phyloP scores from a whole-genome alignment of 2,329 filamentous ascomycete genomes.

The Botryotinia calthae region DNA sequence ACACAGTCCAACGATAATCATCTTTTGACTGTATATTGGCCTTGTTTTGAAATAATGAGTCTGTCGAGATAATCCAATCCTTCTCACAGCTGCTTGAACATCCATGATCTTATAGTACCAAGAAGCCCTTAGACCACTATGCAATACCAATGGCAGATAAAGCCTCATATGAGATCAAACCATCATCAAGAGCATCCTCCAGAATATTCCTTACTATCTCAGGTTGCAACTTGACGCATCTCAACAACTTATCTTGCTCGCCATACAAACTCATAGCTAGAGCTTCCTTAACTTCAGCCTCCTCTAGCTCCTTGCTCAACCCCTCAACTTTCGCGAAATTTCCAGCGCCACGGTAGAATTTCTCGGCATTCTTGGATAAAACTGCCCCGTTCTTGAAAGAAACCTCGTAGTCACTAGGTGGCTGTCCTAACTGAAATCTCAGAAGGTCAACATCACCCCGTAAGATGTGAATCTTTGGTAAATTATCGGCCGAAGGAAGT shows the following conservation, averaged over 20 bases:
- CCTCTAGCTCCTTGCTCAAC: constrained; percentile 43
- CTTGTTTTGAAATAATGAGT: not conserved
- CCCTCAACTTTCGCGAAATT: constrained; percentile 41
- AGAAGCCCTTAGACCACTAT: not conserved
- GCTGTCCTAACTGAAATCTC: constrained; percentile 49
- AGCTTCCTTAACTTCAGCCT: constrained; percentile 48
- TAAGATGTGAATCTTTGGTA: constrained; percentile 52
- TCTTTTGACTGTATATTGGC: not conserved
- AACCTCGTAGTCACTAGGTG: constrained; percentile 44
- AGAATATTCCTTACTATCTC: constrained; percentile 17
- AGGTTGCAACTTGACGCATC: constrained; percentile 14
- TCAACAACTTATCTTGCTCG: constrained; percentile 38
- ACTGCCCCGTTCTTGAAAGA: constrained; percentile 46
- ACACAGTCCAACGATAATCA: not conserved
- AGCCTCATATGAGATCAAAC: constrained; percentile 23
- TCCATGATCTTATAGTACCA: not conserved
- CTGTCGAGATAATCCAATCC: not conserved
- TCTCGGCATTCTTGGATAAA: constrained; percentile 54
- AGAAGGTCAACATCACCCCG: constrained; percentile 56
- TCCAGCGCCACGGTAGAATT: constrained; percentile 54
- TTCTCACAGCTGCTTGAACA: not conserved
- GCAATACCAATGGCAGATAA: constrained; percentile 23
- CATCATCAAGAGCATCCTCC: constrained; percentile 29
- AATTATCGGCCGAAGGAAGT: constrained; percentile 48
- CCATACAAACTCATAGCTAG: constrained; percentile 47